Base-by-base conservation (phyloP, 768 basidiomycete genomes). In the Auricularia cornea region DNA sequence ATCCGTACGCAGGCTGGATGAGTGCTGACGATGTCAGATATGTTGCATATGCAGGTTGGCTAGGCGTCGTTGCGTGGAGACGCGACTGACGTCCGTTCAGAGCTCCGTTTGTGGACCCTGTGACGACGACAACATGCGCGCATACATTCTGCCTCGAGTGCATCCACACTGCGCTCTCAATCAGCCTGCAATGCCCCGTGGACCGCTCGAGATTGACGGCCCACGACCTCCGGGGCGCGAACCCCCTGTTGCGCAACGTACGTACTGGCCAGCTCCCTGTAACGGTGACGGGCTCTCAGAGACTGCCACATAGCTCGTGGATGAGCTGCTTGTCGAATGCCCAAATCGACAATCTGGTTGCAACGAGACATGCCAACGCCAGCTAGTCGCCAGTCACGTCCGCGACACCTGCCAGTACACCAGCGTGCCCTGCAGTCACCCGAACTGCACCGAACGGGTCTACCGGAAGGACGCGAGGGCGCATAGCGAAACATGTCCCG, bases 111-210 rank as follows among this genome's bases (percentile, higher is more conserved):
- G 75, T 84, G 8, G 83, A 92, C 32, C 94, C 93, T 11, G 81
- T 81, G 1, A 89, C 89, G 0, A 87, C 90, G 0, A 80, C 75
- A 44, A 84, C 87, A 8, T 95, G 94, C 68, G 79, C 83, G 64
- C 94, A 93, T 71, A 95, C 92, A 0, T 95, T 95, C 72, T 96
- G 94, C 72, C 74, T 75, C n/a, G 86, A 84, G 32, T 96, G 94
- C 70, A 90, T 94, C 64, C 68, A 76, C n/a, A 78, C 79, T 59
- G 89, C 93, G 0, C 80, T 95, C 3, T 72, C 74, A 14, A 83
- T 89, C 64, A 84, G 86, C 6, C 77, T 81, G 0, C 85, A 87
- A 65, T 96, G 94, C 72, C 94, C 94, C 12, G 84, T 96, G 32
- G 93, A 95, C 74, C 84, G 94, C 26, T 87, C 84, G 16, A 79